phyloP scores from a whole-genome alignment of 2,329 filamentous ascomycete species.

The Ophiostoma perfectum region DNA sequence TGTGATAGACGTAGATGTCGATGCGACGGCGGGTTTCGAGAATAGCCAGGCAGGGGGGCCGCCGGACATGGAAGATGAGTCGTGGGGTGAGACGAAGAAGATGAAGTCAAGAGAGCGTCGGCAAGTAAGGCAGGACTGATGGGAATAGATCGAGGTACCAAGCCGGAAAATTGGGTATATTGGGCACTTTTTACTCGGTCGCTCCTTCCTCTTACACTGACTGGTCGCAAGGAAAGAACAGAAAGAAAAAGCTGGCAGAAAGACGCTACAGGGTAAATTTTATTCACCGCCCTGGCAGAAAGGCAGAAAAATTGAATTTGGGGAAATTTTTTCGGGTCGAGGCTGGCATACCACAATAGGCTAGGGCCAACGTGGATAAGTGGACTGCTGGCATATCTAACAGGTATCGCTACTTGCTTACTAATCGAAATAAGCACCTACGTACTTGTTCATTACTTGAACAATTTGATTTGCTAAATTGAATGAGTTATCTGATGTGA shows the following conservation, averaged over 20 bases:
- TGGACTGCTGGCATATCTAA: no score
- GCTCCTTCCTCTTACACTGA: conserved; percentile 13
- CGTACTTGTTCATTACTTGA: no score
- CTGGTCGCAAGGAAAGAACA: conserved; percentile 5
- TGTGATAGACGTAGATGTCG: background rate
- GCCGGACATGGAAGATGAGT: conserved; percentile 15
- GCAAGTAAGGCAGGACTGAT: background rate
- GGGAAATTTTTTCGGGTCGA: conserved; percentile 10
- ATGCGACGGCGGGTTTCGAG: conserved; percentile 19
- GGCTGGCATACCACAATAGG: background rate
- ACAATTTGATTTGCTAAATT: no score
- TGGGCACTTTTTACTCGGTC: conserved; percentile 7
- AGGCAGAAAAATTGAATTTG: conserved; percentile 5
- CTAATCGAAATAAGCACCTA: no score
- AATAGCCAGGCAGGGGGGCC: conserved; percentile 27
- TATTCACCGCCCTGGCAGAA: conserved; percentile 18
- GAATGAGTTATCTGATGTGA: no score
- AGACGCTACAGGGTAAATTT: conserved; percentile 9
- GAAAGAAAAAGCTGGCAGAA: conserved; percentile 15
- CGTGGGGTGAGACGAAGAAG: conserved; percentile 13
- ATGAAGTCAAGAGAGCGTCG: background rate
- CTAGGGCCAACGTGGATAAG: background rate
- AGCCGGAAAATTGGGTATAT: background rate
- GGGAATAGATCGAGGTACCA: no score
- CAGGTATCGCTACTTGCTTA: no score